These are phyloP conservation scores for Calocera viscosa DNA, from an alignment of 768 basidiomycete species.

Conservation along the genomic window DNA sequence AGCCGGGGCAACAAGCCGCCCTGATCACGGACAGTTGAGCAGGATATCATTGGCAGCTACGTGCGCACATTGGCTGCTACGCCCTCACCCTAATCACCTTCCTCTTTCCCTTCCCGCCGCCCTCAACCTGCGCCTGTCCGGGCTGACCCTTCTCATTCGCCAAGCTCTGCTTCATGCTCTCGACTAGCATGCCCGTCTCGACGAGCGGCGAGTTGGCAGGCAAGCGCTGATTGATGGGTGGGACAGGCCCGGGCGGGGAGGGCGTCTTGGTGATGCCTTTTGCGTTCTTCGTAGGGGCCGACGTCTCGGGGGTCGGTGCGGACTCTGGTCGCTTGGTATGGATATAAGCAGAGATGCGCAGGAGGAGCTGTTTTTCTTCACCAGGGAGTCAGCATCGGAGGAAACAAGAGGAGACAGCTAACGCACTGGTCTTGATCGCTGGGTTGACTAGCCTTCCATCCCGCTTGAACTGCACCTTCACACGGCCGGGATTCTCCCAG, in stretches of 20 bases:
- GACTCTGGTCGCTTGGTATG: slow-evolving; percentile 57
- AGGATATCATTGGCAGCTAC: too few species aligned
- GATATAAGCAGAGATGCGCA: slow-evolving; percentile 60
- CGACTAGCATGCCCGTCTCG: slow-evolving; percentile 63
- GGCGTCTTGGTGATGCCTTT: slow-evolving; percentile 36
- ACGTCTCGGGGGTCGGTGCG: slow-evolving; percentile 36
- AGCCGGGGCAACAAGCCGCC: too few species aligned
- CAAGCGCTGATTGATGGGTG: slow-evolving; percentile 56
- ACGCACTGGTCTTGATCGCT: slow-evolving; percentile 63
- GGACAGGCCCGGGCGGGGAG: slow-evolving; percentile 58
- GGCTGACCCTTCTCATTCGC: slow-evolving; percentile 34
- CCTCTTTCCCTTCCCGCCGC: slow-evolving; percentile 56
- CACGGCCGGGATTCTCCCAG: slow-evolving; percentile 96
- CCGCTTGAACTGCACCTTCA: slow-evolving; percentile 53
- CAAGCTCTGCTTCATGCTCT: slow-evolving; percentile 78
- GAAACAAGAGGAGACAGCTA: background rate
- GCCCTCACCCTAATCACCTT: slow-evolving; percentile 55
- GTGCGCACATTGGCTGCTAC: slow-evolving; percentile 33
- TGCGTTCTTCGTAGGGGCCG: slow-evolving; percentile 45
- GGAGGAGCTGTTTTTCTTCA: slow-evolving; percentile 66
- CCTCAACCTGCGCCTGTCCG: slow-evolving; percentile 8
- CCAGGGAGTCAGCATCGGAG: background rate
- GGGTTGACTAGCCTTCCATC: slow-evolving; percentile 27
- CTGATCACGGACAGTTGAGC: too few species aligned
- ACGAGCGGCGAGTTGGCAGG: slow-evolving; percentile 72